Percentiles rank a stretch among this genome's conserved stretches.
These are phyloP conservation scores for Pseudozyma sp. DNA, from an alignment of 1,284 basidiomycete genomes.

Conservation along the genomic window DNA sequence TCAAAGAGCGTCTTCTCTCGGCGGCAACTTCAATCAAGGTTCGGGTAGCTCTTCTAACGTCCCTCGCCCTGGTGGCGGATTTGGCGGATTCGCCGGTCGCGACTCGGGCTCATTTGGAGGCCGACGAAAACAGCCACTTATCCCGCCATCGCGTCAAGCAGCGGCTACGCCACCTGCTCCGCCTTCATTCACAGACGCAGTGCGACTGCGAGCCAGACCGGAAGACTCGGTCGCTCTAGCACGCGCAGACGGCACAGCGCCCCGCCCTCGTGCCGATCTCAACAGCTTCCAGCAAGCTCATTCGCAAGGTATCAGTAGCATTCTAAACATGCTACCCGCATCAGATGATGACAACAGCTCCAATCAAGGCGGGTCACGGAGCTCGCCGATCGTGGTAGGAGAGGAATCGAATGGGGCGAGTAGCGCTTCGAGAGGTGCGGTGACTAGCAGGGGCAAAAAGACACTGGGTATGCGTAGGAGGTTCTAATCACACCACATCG, in stretches of 20 bases:
- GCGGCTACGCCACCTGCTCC: conserved; percentile 12
- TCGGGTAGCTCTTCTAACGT: no score
- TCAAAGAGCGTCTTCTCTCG: conserved; percentile 39
- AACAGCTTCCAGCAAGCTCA: conserved; percentile 52
- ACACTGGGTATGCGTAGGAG: conserved; percentile 38
- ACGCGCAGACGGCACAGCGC: conserved; percentile 28
- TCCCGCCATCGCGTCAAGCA: conserved; percentile 32
- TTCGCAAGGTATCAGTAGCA: conserved; percentile 25
- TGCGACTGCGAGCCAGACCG: conserved; percentile 35
- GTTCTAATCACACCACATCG: conserved; percentile 3
- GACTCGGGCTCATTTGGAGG: not conserved
- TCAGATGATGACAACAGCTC: not conserved
- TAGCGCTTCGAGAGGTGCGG: not conserved
- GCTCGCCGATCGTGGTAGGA: conserved; percentile 29
- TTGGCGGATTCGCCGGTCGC: conserved; percentile 14
- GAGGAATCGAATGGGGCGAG: conserved; percentile 6
- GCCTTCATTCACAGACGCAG: conserved; percentile 42
- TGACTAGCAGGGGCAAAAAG: conserved; percentile 11
- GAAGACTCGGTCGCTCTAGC: conserved; percentile 38
- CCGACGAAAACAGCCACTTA: conserved; percentile 28
- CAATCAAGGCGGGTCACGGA: conserved; percentile 9
- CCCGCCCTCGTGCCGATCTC: conserved; percentile 40
- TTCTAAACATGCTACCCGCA: conserved; percentile 30
- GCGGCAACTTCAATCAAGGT: not conserved
- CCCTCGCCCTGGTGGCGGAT: not conserved